Conservation (phyloP, 106 monocot genomes). For the Phalaenopsis aphrodite region DNA sequence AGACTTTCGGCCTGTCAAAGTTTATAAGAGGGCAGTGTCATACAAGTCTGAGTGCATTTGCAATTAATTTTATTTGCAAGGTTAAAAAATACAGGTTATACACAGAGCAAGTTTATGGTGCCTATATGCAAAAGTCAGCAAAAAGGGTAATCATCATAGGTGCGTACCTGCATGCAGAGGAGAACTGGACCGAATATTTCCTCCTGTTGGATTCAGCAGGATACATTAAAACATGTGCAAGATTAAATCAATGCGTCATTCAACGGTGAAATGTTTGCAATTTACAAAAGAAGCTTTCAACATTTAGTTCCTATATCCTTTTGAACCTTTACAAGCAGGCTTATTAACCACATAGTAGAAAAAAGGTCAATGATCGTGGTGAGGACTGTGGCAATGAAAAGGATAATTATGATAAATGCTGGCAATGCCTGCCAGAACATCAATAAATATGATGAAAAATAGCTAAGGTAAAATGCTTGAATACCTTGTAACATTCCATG, state of each 20-base stretch:
- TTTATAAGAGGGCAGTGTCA: neutral
- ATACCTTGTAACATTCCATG: slow-evolving; percentile 95
- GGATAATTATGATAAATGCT: neutral
- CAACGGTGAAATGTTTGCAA: neutral
- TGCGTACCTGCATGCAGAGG: slow-evolving; percentile 80
- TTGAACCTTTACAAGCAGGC: neutral
- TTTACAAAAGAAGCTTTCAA: neutral
- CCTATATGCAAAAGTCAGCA: neutral
- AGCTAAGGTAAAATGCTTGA: neutral
- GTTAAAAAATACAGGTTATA: neutral
- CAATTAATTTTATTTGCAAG: neutral
- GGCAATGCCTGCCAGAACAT: neutral
- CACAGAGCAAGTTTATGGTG: neutral
- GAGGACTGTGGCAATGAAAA: neutral
- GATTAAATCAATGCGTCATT: neutral
- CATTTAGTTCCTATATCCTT: neutral
- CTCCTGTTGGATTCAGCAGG: slow-evolving; percentile 53
- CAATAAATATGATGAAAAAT: neutral
- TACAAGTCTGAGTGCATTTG: neutral
- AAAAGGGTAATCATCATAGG: neutral
- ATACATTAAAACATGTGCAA: slow-evolving; percentile 7
- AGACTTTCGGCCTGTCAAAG: slow-evolving; percentile 65
- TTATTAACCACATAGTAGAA: neutral
- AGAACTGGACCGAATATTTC: slow-evolving; percentile 99
- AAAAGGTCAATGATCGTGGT: neutral